A percentile compares a stretch with the other conserved stretches of the same genome.
These are phyloP conservation scores for Pyrus pyrifolia DNA, from an alignment of 306 rosid species.

Conservation along the genomic window DNA sequence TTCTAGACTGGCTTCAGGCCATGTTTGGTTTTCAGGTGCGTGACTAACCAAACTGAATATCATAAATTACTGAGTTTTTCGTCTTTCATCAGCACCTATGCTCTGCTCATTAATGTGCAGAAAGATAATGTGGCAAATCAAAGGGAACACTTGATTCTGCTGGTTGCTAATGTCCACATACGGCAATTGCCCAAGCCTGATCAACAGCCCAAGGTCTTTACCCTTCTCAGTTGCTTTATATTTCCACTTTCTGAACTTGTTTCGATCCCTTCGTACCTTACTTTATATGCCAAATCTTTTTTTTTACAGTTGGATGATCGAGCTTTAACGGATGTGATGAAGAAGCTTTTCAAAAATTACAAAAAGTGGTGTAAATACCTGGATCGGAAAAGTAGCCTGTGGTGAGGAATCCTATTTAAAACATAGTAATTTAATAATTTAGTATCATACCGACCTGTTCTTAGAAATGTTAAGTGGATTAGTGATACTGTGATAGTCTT, in stretches of 20 bases:
- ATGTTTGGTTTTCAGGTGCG: slow-evolving; percentile 95
- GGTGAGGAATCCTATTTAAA: slow-evolving; percentile 48
- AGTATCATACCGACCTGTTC: background rate
- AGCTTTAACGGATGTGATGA: slow-evolving; percentile 80
- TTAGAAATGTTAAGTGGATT: background rate
- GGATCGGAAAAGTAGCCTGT: slow-evolving; percentile 97
- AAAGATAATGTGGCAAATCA: slow-evolving; percentile 83
- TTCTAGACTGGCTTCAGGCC: slow-evolving; percentile 92
- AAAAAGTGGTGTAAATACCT: slow-evolving; percentile 91
- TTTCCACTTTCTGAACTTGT: slow-evolving; percentile 12
- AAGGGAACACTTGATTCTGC: slow-evolving; percentile 94
- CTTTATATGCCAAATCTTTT: background rate
- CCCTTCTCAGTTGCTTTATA: slow-evolving; percentile 9
- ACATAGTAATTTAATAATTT: background rate
- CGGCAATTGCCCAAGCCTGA: slow-evolving; percentile 59
- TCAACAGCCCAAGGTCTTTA: slow-evolving; percentile 66
- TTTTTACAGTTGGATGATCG: slow-evolving; percentile 69
- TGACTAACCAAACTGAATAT: slow-evolving; percentile 11
- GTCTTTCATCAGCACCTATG: slow-evolving; percentile 8
- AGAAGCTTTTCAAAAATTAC: slow-evolving; percentile 87
- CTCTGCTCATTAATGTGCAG: slow-evolving; percentile 43
- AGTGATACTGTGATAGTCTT: background rate
- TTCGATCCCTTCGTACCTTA: slow-evolving; percentile 5
- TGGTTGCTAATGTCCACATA: slow-evolving; percentile 88
- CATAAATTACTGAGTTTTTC: slow-evolving; percentile 14